A percentile compares a stretch with the other conserved stretches of the same genome.
Conservation (phyloP, 306 rosid species). For the Cyclanthera cordifolia region DNA sequence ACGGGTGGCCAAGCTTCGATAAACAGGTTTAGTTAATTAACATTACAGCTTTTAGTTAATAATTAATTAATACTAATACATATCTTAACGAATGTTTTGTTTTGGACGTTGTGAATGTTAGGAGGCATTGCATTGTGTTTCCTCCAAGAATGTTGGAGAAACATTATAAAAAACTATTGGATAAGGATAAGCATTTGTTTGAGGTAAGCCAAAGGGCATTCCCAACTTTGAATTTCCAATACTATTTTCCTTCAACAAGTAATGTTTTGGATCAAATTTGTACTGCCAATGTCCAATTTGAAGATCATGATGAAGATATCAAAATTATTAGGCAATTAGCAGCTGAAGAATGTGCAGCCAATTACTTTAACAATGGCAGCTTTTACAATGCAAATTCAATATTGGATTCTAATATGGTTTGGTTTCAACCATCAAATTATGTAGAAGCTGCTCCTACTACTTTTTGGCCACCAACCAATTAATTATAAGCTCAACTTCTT, state of each 20-base stretch:
- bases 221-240: background rate
- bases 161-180: background rate
- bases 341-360: background rate
- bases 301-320: too few relatives aligned
- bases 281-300: background rate
- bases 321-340: too few relatives aligned
- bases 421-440: background rate
- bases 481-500: background rate
- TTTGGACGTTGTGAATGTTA: background rate
- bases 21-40: background rate
- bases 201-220: slow-evolving; percentile 3
- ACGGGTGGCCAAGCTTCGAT: slow-evolving; percentile 3
- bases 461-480: background rate
- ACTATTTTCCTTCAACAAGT: background rate
- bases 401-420: slow-evolving; percentile 5
- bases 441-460: background rate
- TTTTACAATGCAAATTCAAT: too few relatives aligned
- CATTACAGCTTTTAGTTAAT: background rate
- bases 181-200: background rate
- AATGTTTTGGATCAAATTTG: background rate
- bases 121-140: slow-evolving; percentile 9
- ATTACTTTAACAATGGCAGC: background rate
- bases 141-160: slow-evolving; percentile 3
- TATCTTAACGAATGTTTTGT: too few relatives aligned
- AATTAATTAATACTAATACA: too few relatives aligned